A percentile compares a stretch with the other conserved stretches of the same genome.
Conservation (phyloP, 2,329 filamentous ascomycete species). For the Xenosphaeropsis pyriputrescens region DNA sequence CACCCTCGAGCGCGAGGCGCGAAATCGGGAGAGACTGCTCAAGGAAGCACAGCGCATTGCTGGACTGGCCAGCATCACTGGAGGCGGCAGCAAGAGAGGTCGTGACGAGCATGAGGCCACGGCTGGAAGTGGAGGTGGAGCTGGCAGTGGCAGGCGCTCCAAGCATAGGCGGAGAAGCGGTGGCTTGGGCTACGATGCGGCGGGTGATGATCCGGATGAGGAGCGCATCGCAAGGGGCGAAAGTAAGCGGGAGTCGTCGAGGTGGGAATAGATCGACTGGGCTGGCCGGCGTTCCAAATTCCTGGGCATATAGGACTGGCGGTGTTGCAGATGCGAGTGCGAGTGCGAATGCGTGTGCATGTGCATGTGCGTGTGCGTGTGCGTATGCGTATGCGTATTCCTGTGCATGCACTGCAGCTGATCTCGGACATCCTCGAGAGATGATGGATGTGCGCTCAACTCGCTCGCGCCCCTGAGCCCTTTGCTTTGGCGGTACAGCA, state of each 20-base stretch:
- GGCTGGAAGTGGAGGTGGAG: conserved; percentile 28
- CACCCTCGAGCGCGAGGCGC: conserved; percentile 52
- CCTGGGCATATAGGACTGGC: too few relatives aligned
- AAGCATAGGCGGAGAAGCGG: conserved; percentile 17
- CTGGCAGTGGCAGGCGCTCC: conserved; percentile 31
- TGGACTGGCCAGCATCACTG: conserved; percentile 29
- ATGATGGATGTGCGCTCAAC: too few relatives aligned
- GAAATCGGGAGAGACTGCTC: conserved; percentile 49
- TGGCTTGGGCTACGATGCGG: conserved; percentile 7
- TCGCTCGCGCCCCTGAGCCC: too few relatives aligned
- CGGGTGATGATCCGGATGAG: conserved; percentile 15
- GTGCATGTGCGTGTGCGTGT: too few relatives aligned
- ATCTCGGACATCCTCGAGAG: too few relatives aligned
- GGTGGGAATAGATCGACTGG: conserved; percentile 15
- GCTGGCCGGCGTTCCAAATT: too few relatives aligned
- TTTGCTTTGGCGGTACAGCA: too few relatives aligned
- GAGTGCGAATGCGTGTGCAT: too few relatives aligned
- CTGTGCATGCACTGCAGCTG: too few relatives aligned
- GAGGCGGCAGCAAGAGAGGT: conserved; percentile 25
- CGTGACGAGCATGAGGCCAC: conserved; percentile 23
- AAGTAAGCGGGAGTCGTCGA: conserved; percentile 37
- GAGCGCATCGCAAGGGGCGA: conserved; percentile 29
- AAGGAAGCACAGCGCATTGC: conserved; percentile 56
- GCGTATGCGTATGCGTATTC: too few relatives aligned
- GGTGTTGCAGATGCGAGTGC: too few relatives aligned